phyloP scores from a whole-genome alignment of 139 green algal genomes.

The Chlorella sp. region DNA sequence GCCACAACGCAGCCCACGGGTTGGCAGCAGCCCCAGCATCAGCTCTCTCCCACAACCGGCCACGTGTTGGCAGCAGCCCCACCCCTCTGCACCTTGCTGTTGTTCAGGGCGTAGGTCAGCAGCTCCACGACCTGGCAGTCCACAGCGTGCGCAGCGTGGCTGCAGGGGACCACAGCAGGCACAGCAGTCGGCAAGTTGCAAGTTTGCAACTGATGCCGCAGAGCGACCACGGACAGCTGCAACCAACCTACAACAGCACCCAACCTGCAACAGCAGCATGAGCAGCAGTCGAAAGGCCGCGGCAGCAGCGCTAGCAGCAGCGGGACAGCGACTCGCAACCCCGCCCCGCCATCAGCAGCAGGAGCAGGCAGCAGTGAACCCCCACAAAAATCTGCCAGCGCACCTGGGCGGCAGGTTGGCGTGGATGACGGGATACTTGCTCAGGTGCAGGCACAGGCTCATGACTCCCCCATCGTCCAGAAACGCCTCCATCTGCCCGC shows the following conservation, averaged over 20 bases:
- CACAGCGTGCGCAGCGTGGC: conserved; percentile 20
- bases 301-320: too few species aligned
- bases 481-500: conserved; percentile 29
- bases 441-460: conserved; percentile 24
- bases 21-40: too few species aligned
- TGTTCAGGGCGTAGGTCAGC: conserved; percentile 31
- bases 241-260: not conserved
- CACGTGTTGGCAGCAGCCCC: too few species aligned
- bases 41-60: too few species aligned
- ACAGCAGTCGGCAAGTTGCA: not conserved
- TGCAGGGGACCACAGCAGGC: conserved; percentile 12
- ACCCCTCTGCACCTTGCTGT: conserved; percentile 38
- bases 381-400: not conserved
- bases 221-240: too few species aligned
- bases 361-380: too few species aligned
- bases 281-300: not conserved
- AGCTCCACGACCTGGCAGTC: conserved; percentile 33
- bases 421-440: conserved; percentile 20
- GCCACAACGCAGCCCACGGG: too few species aligned
- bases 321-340: not conserved
- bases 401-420: conserved; percentile 19
- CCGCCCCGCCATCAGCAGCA: not conserved
- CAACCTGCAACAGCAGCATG: not conserved
- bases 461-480: conserved; percentile 25
- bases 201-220: too few species aligned